Base-by-base conservation (phyloP, 768 basidiomycete genomes). In the Lyophyllum shimeji region DNA sequence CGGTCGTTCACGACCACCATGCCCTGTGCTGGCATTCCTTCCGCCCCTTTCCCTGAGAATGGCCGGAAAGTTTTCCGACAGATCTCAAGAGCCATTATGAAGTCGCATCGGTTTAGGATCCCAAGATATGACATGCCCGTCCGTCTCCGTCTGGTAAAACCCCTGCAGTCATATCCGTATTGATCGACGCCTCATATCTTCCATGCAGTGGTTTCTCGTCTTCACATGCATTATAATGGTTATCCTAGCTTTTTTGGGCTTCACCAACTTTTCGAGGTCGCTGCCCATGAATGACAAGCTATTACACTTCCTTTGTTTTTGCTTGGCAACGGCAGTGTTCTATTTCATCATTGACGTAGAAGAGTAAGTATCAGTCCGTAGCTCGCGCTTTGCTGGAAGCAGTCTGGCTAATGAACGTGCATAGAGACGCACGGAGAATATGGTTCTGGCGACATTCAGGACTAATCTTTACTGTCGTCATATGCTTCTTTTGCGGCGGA, bases 271-370 rank as follows among this genome's bases (percentile, higher is more conserved):
- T 61, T 75, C 84, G 17, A 76, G 76, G 57, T 70, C 82, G 11
- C 65, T 92, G 21, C 89, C 89, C 1, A 65, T 93, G 17, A 90
- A 90, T 65, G 87, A 88, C 80, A 92, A 92, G 70, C 66, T 93
- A 15, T 71, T 92, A 24, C 92, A 89, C 64, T 90, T 94, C 65
- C 61, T 89, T 11, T 92, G 89, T 68, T 87, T 94, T 55, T 76
- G 76, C 52, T 58, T 89, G 23, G 89, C 90, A 1, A 94, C 90
- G 0, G 85, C 73, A 2, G 82, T 93, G 6, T 93, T 93, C 69
- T 94, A 92, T 71, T 93, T 93, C 65, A 90, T 93, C 46, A 80
- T 91, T 31, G 92, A 94, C 63, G 85, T 92, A 8, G 92, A 94
- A 56, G 92, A 94, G 91, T 94, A 62, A 68, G 89, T 73, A 4